These are phyloP conservation scores for Penicillium nucicola DNA, from an alignment of 495 filamentous ascomycete species.

Conservation along the genomic window DNA sequence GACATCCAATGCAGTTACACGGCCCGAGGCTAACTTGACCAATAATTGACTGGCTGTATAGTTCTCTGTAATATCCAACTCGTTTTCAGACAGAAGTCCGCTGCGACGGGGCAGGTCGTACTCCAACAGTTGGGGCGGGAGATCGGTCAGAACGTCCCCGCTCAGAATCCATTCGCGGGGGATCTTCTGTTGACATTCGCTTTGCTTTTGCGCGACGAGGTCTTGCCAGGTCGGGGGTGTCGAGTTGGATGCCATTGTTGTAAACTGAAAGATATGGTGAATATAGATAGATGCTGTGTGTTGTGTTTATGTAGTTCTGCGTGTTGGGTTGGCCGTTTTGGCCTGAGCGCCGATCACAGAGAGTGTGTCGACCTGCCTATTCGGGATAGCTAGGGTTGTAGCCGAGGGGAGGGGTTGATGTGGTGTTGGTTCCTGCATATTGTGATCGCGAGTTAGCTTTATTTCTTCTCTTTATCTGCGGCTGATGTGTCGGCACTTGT, in stretches of 20 bases:
- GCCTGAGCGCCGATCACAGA: not conserved
- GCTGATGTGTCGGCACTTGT: no score
- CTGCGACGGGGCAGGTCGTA: constrained; percentile 15
- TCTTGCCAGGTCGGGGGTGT: constrained; percentile 17
- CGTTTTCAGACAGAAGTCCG: constrained; percentile 25
- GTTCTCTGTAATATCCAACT: constrained; percentile 51
- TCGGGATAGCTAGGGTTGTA: constrained; percentile 10
- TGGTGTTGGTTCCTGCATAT: not conserved
- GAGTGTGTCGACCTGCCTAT: constrained; percentile 25
- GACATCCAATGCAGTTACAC: constrained; percentile 41
- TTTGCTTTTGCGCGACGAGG: constrained; percentile 19
- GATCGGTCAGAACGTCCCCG: not conserved
- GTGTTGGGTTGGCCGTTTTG: no score
- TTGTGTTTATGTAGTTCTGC: no score
- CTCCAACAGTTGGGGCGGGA: constrained; percentile 15
- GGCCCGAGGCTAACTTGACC: constrained; percentile 17
- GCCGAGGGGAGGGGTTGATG: not conserved
- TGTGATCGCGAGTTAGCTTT: no score
- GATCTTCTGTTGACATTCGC: constrained; percentile 23
- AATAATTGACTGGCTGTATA: constrained; percentile 46
- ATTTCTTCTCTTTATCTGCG: no score
- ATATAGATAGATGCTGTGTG: no score
- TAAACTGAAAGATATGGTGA: not conserved
- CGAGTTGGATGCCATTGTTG: not conserved
- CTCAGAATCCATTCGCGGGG: constrained; percentile 26